Evolutionary conservation across 2,329 filamentous ascomycete genomes (phyloP), one percentile per base, ranked within the genome.

Genomic region (Pestalotiopsis sp.): DNA sequence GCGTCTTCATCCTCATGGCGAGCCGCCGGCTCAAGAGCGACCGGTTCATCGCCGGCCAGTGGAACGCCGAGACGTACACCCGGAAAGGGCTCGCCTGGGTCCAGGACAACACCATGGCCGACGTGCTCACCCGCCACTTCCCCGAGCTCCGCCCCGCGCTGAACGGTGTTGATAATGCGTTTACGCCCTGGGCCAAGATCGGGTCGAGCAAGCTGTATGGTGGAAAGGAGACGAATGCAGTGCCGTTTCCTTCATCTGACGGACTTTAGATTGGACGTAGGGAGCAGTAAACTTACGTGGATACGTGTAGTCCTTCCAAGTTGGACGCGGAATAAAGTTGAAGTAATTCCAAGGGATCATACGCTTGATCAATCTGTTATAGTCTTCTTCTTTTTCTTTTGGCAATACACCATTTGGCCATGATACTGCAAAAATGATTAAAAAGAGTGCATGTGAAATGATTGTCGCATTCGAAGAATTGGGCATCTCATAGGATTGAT

Each of bases 1-100:
- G 82, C 0, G 75, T 84, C 1, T 84, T 84, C 68, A 82, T 84
- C 49, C 70, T 84, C 1, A 84, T 84, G 82, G 83, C 82, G 1
- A 80, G 77, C 56, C 70, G 82, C 13, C 71, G 80, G 25, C 69
- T 83, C 20, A 84, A 83, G 77, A 83, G 81, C 20, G 82, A 84
- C 75, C 75, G 82, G 1, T 84, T 84, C 67, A 83, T 84, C 36
- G 82, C 82, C 0, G 78, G 77, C 0, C 73, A 79, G 25, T 83
- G 80, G 79, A 80, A 82, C 57, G 75, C 75, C 25, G 75, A 79
- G 56, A 81, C 77, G 13, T 84, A 84, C 70, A 82, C 79, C 3
- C 75, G 74, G 40, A 80, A 81, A 52, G 83, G 83, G 0, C 75
- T 84, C 59, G 67, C 74, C 11, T 84, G 82, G 82, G 82, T 84